Evolutionary conservation across 306 rosid species (phyloP).

Genomic region (Fragaria iinumae): DNA sequence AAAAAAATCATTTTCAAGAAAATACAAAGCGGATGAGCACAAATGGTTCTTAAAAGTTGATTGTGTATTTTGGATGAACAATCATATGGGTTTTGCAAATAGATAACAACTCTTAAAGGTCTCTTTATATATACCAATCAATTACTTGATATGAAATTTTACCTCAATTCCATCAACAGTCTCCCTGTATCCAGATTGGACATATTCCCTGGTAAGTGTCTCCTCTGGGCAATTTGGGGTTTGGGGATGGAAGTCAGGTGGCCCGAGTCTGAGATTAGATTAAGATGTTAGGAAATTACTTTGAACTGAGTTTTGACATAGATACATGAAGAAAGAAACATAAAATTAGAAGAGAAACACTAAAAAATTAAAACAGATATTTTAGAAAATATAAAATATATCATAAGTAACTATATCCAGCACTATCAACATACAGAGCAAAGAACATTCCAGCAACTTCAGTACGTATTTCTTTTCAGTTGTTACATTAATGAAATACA

Average conservation of each 20-base stretch:
- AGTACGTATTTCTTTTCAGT: neutral
- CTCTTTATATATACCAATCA: neutral
- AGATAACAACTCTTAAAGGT: neutral
- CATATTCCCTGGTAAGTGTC: slow-evolving; percentile 82
- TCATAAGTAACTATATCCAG: neutral
- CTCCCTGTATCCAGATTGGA: slow-evolving; percentile 75
- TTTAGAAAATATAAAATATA: neutral
- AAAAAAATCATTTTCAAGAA: neutral
- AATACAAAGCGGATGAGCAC: neutral
- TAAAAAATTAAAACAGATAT: neutral
- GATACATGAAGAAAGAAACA: neutral
- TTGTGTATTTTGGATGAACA: neutral
- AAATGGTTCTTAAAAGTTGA: neutral
- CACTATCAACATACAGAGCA: neutral
- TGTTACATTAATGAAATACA: neutral
- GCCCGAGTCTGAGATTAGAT: slow-evolving; percentile 72
- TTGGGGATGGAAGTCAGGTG: slow-evolving; percentile 89
- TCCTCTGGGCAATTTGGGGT: slow-evolving; percentile 83
- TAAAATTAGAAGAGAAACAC: neutral
- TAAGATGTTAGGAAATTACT: slow-evolving; percentile 19
- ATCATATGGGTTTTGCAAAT: neutral
- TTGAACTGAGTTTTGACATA: neutral
- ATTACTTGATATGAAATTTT: slow-evolving; percentile 5
- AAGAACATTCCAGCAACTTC: slow-evolving; percentile 1
- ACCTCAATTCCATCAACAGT: slow-evolving; percentile 96